phyloP scores from a whole-genome alignment of 208 protist species.

The Leishmania tarentolae region DNA sequence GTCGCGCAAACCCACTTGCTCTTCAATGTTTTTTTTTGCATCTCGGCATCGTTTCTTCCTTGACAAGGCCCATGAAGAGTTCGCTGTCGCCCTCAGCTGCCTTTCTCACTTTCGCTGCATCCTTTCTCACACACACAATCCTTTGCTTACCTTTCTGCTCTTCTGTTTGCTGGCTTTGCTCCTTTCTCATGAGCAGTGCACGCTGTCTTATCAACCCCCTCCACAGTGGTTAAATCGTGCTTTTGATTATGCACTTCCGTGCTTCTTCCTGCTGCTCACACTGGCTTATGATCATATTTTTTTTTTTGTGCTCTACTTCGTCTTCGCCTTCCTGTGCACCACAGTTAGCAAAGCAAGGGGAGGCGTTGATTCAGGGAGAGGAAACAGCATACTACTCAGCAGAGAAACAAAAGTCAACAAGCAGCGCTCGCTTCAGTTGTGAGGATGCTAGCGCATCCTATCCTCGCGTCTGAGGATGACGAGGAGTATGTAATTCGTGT shows the following conservation, averaged over 20 bases:
- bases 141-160: neutral
- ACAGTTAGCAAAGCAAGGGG: neutral
- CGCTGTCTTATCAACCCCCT: neutral
- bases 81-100: neutral
- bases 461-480: conserved; percentile 89
- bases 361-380: neutral
- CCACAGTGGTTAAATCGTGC: neutral
- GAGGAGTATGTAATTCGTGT: conserved; percentile 74
- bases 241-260: neutral
- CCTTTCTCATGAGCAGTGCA: neutral
- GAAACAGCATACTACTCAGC: neutral
- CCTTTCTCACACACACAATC: neutral
- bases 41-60: neutral
- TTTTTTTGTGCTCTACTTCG: neutral
- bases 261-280: neutral
- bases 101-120: neutral
- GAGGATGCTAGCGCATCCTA: conserved; percentile 80
- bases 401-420: no score
- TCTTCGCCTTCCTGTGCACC: neutral
- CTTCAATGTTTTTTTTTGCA: neutral
- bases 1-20: neutral
- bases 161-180: neutral
- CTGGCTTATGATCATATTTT: neutral
- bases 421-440: neutral
- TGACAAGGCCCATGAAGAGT: neutral